Evolutionary conservation across 495 filamentous ascomycete genomes (phyloP).

Genomic region (Neurospora terricola): DNA sequence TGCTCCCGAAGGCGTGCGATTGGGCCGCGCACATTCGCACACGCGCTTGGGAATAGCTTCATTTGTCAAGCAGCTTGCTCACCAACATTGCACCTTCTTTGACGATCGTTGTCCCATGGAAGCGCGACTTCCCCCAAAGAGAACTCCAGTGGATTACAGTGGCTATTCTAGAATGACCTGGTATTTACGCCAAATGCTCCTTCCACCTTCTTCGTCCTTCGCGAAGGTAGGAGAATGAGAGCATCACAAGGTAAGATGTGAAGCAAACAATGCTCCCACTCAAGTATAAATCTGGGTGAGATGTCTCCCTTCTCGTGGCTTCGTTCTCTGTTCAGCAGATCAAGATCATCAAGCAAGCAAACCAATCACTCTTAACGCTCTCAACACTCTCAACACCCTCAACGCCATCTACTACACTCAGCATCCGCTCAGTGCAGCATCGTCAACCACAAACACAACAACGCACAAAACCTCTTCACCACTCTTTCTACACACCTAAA

Average conservation of each 20-base stretch:
- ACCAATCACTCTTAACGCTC: neutral
- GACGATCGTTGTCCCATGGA: neutral
- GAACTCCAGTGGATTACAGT: neutral
- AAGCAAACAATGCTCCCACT: neutral
- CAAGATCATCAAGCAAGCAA: slow-evolving; percentile 12
- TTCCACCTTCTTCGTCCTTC: neutral
- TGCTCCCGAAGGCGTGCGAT: neutral
- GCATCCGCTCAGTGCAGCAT: neutral
- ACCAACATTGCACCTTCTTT: neutral
- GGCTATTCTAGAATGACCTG: neutral
- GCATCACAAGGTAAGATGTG: neutral
- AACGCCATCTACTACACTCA: slow-evolving; percentile 5
- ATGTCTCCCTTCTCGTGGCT: neutral
- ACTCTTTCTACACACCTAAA: neutral
- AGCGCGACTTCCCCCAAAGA: neutral
- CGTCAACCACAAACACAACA: neutral
- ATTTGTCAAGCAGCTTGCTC: neutral
- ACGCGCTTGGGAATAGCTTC: neutral
- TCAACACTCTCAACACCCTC: slow-evolving; percentile 12
- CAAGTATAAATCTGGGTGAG: neutral
- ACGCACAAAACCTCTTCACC: neutral
- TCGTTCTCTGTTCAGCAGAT: slow-evolving; percentile 1
- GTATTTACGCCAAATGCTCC: neutral
- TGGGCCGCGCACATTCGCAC: neutral
- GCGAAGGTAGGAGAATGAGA: neutral